Conservation (phyloP, 2,329 filamentous ascomycete genomes). For the Diaporthe longicolla region DNA sequence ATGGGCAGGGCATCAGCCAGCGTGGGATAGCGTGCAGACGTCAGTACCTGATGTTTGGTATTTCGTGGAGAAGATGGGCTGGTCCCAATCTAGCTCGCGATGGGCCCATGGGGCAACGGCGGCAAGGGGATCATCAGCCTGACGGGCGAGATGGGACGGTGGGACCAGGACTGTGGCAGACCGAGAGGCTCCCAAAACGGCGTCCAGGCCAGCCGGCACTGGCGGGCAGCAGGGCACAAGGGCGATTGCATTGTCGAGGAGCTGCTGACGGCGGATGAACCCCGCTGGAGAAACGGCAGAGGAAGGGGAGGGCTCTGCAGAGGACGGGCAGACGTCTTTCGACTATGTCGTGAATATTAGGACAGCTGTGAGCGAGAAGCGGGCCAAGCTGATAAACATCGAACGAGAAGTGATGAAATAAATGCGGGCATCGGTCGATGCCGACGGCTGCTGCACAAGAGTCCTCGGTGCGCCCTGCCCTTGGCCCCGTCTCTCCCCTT, state of each 20-base stretch:
- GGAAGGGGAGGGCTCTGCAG: slow-evolving; percentile 28
- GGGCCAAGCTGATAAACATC: slow-evolving; percentile 38
- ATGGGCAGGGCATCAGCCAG: slow-evolving; percentile 22
- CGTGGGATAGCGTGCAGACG: slow-evolving; percentile 36
- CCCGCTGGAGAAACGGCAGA: slow-evolving; percentile 40
- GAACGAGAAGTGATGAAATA: slow-evolving; percentile 40
- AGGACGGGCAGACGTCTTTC: slow-evolving; percentile 37
- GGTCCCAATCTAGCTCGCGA: slow-evolving; percentile 20
- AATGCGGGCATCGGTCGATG: slow-evolving; percentile 43
- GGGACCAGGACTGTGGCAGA: not conserved
- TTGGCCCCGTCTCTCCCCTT: not conserved
- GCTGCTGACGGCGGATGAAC: slow-evolving; percentile 34
- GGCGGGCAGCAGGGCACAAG: slow-evolving; percentile 6
- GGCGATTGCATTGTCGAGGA: slow-evolving; percentile 10
- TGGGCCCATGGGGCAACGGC: slow-evolving; percentile 25
- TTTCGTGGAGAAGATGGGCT: slow-evolving; percentile 31
- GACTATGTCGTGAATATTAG: slow-evolving; percentile 40
- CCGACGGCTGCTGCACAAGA: slow-evolving; percentile 36
- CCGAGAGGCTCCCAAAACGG: not conserved
- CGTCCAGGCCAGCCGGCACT: not conserved
- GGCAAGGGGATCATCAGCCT: slow-evolving; percentile 22
- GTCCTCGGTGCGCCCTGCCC: slow-evolving; percentile 8
- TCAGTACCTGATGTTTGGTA: slow-evolving; percentile 29
- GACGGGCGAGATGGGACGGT: slow-evolving; percentile 18
- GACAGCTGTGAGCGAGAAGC: slow-evolving; percentile 36